These are phyloP conservation scores for Tulasnella sp. DNA, from an alignment of 768 basidiomycete genomes.

Conservation along the genomic window DNA sequence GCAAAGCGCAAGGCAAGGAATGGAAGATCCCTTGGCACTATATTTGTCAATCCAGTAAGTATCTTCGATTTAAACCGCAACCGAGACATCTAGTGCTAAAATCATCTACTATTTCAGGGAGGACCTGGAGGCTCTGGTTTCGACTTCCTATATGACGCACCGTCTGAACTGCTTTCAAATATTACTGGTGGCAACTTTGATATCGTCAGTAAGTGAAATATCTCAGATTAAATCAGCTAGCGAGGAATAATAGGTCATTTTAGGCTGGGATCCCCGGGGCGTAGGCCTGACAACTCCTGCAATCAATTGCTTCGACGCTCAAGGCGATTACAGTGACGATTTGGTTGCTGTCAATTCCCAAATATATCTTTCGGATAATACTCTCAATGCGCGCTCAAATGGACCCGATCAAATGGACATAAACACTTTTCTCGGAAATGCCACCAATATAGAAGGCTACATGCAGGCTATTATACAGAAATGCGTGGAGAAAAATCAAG, in stretches of 20 bases:
- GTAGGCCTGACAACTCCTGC: not conserved
- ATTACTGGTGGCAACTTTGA: not conserved
- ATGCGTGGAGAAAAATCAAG: not conserved
- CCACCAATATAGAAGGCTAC: not conserved
- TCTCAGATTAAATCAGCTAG: too few species aligned
- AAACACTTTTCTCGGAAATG: not conserved
- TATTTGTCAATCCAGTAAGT: not conserved
- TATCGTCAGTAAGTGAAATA: not conserved
- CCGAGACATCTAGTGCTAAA: not conserved
- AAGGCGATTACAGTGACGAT: not conserved
- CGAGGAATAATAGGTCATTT: too few species aligned
- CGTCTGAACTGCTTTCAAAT: not conserved
- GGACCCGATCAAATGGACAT: not conserved
- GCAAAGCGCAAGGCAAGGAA: not conserved
- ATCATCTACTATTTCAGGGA: not conserved
- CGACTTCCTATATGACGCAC: not conserved
- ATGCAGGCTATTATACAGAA: not conserved
- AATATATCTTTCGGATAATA: not conserved
- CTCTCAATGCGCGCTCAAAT: not conserved
- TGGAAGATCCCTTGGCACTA: not conserved
- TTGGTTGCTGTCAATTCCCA: not conserved
- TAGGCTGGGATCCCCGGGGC: slow-evolving; percentile 6
- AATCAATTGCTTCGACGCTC: not conserved
- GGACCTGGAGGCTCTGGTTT: not conserved
- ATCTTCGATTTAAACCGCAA: not conserved